Conservation (phyloP, 352 stramenopile genomes). For the Globisporangium iwayamae region DNA sequence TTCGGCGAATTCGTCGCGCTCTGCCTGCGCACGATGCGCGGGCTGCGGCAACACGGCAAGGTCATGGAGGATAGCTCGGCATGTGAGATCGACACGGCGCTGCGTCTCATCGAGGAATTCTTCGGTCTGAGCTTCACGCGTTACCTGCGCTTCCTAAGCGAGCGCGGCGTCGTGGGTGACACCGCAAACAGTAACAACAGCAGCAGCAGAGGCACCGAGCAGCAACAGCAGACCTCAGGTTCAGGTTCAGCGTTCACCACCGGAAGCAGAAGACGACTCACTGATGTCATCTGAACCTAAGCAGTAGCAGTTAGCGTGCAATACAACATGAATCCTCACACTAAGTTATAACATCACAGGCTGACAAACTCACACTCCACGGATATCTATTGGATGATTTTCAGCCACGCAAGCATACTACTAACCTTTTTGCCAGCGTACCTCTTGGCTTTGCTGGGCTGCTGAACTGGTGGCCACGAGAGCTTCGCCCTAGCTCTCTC, state of each 20-base stretch:
- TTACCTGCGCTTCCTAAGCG: constrained; percentile 61
- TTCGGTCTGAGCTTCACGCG: constrained; percentile 61
- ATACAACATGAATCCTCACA: neutral
- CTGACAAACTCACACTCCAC: neutral
- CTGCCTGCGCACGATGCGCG: constrained; percentile 50
- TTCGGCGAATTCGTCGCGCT: constrained; percentile 53
- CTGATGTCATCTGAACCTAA: neutral
- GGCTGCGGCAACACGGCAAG: constrained; percentile 58
- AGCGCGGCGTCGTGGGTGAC: constrained; percentile 50
- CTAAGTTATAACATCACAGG: neutral
- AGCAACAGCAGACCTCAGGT: neutral
- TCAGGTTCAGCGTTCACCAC: neutral
- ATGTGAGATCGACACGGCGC: constrained; percentile 53
- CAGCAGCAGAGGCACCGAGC: constrained; percentile 4
- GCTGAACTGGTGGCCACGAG: neutral
- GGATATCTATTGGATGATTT: constrained; percentile 2
- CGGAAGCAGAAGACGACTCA: constrained; percentile 1
- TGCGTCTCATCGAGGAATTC: constrained; percentile 70
- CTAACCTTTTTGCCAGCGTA: neutral
- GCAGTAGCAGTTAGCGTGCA: neutral
- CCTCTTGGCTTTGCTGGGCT: neutral
- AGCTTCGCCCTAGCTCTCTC: neutral
- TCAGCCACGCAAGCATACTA: neutral
- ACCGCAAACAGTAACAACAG: constrained; percentile 14
- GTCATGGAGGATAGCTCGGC: constrained; percentile 40